Base-by-base conservation (phyloP, 2,329 filamentous ascomycete species). In the Proliferodiscus dingleyae region DNA sequence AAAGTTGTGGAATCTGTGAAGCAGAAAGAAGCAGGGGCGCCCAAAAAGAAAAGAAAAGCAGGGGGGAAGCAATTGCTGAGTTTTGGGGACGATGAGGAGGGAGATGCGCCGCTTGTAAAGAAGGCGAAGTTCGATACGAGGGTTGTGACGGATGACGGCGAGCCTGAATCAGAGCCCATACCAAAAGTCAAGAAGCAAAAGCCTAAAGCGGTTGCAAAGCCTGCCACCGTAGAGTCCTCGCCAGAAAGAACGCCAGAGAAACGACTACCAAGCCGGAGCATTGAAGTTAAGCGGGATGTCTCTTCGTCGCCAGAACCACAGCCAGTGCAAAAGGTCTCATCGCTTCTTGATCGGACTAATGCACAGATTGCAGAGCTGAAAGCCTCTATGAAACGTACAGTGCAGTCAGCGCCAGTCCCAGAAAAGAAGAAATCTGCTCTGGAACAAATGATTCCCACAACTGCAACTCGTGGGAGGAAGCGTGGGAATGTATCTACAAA, bases 351-450 rank as follows among this genome's bases (percentile, higher is more conserved):
- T 51, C 73, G 73, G 54, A 87, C 85, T 3, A 90, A 90, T 54
- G 85, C 87, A 29, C 84, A 93, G 59, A 89, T 91, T 43, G 85
- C 85, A 4, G 83, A 83, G 1, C 69, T 93, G 3, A 91, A 90
- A 64, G 85, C 85, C 7, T 89, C 85, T 1, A 88, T 93, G 83
- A 85, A 82, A 61, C 77, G 87, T 26, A 84, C 74, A 18, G 68
- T 77, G 21, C 67, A 75, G 42, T 60, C 65, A 1, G 72, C 71
- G 54, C 68, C 73, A 1, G 71, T 73, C 22, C 69, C 73, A 48
- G 74, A 81, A 53, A 77, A 77, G 52, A 79, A 78, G 59, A 84
- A 83, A 58, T 83, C 83, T 2, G 75, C 81, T 0, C 64, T 91
- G 4, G 86, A 89, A 61, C 73, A 77, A 26, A 79, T 91, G 75